Base-by-base conservation (phyloP, 805 yeast species). In the Candida pini region DNA sequence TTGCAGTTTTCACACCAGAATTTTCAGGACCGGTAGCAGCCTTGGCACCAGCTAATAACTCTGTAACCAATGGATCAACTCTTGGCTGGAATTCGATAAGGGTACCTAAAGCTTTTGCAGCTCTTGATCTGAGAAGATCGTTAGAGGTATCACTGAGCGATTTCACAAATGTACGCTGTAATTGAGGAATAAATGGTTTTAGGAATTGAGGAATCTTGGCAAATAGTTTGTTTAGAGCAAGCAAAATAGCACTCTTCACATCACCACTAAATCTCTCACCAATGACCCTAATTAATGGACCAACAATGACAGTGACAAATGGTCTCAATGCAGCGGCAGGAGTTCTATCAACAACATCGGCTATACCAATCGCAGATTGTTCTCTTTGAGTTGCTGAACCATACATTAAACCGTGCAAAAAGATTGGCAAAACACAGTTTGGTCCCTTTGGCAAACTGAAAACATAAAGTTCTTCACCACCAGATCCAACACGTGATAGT, bases 241-340 rank as follows among this genome's bases (percentile, higher is more conserved):
- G 70, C 52, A 92, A 69, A 47, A 94, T 90, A n/a, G 96, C 95
- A 24, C 95, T 81, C 68, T 92, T 92, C 48, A 92, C 86, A 47
- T 88, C 96, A 41, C 95, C 73, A 13, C 81, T 74, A 46, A 86
- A 90, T 60, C 96, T 78, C 61, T 92, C 99, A 53, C 99, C 98
- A 54, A 90, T 85, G 37, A 90, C 95, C 70, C 99, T 87, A 62
- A 92, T 92, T 54, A 92, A 71, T 26, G 98, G 98, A 63, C 99
- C 99, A 18, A 96, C 89, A 44, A 94, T 86, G 18, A 78, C 78
- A 7, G 97, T 90, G 16, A 94, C 96, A 61, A 80, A 85, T 22
- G 96, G 85, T 58, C 79, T 84, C 60, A 92, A 73, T 39, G 73
- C 77, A 9, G 74, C 68, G n/a, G 92, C 79, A 15, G 92, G 92